Conservation (phyloP, 768 basidiomycete genomes). For the Pulveroboletus sp. region DNA sequence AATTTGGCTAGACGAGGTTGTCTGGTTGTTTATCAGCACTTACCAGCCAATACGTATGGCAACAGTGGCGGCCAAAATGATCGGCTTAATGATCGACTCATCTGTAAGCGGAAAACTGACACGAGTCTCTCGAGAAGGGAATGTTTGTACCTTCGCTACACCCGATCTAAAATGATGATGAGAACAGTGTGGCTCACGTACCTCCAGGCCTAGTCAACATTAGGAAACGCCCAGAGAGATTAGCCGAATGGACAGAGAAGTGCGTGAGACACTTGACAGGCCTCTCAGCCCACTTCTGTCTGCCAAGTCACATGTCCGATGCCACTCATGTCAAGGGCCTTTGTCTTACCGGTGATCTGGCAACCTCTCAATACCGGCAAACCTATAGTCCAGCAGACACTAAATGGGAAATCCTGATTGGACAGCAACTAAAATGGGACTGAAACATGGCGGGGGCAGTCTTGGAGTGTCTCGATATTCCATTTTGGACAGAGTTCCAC, state of each 20-base stretch:
- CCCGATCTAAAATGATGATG: not conserved
- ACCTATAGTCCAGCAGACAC: not conserved
- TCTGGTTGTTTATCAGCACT: not conserved
- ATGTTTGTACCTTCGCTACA: too few relatives aligned
- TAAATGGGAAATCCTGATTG: not conserved
- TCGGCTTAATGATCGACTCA: too few relatives aligned
- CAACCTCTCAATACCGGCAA: not conserved
- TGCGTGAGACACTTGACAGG: too few relatives aligned
- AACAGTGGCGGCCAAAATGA: too few relatives aligned
- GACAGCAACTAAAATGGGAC: not conserved
- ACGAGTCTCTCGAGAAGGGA: not conserved
- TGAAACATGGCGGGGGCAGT: not conserved
- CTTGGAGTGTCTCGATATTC: conserved; percentile 53
- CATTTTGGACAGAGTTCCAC: conserved; percentile 66
- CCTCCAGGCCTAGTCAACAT: not conserved
- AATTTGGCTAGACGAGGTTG: not conserved
- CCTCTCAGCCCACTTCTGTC: too few relatives aligned
- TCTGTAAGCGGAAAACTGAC: too few relatives aligned
- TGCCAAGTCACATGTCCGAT: not conserved
- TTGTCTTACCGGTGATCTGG: not conserved
- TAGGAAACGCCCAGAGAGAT: too few relatives aligned
- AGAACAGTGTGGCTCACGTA: not conserved
- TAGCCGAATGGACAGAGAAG: not conserved
- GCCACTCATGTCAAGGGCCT: not conserved
- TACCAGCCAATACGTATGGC: not conserved